Base-by-base conservation (phyloP, 1,284 basidiomycete genomes). In the Gymnopus androsaceus region DNA sequence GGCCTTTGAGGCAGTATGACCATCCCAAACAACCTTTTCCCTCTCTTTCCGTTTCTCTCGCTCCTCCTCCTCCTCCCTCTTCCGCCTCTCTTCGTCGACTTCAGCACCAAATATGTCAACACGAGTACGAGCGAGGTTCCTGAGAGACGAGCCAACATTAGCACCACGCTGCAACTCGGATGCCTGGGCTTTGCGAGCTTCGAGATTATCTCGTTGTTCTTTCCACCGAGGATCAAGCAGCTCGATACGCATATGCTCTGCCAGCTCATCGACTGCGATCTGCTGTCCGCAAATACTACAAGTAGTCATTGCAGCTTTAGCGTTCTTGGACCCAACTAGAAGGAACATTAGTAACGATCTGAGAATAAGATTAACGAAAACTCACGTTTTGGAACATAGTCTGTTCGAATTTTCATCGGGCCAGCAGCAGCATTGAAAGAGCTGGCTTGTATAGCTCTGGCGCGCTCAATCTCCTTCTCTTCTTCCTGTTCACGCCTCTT, bases 201-300 rank as follows among this genome's bases (percentile, higher is more conserved):
- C 95, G 65, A 94, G 76, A 17, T 76, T 81, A 65, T 94, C 88
- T 64, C 95, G 91, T 69, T 96, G 93, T 58, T 94, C 93, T 71
- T 97, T 97, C 95, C 95, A 98, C 67, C 90, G 87, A 38, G 97
- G 97, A 74, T 99, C 95, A 65, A 99, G 84, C 49, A 98, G 76
- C 72, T 99, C 97, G 71, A 99, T 98, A 67, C 97, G 92, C 82
- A 98, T 96, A 73, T 99, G 97, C 69, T 99, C 95, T 63, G 95
- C 87, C 59, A 99, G 81, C 71, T 99, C 95, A 74, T 95, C 90
- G 63, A 97, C 88, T 27, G 95, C 88, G 25, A 99, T 92, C 71
- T 93, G 88, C 70, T 98, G 94, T 30, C 91, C 90, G 75, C 96
- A 98, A 64, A 98, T 92, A 9, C 88, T 85, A 75, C 95, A 98